Evolutionary conservation across 2,329 filamentous ascomycete species (phyloP).

Genomic region (Periconia sp.): DNA sequence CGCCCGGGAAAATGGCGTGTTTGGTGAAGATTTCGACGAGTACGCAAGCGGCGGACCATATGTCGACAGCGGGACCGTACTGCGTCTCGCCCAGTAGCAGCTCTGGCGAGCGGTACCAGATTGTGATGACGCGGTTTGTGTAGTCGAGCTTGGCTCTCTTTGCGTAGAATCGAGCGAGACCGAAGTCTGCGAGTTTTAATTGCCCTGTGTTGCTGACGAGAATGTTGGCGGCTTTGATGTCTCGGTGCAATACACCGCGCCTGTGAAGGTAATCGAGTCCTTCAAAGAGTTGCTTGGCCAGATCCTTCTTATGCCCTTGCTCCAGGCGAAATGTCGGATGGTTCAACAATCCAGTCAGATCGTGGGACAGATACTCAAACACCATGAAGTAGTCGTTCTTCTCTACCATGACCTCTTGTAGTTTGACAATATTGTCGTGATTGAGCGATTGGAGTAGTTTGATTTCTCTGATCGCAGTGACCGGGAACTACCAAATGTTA

Average conservation of each 20-base stretch:
- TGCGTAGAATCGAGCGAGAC: slow-evolving; percentile 91
- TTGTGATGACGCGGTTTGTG: slow-evolving; percentile 97
- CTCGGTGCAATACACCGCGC: slow-evolving; percentile 89
- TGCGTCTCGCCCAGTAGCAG: slow-evolving; percentile 89
- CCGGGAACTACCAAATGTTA: slow-evolving; percentile 63
- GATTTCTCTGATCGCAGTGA: slow-evolving; percentile 88
- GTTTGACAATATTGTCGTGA: slow-evolving; percentile 77
- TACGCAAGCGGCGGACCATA: slow-evolving; percentile 97
- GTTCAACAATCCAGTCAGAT: slow-evolving; percentile 91
- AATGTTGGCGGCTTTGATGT: slow-evolving; percentile 98
- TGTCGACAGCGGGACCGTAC: slow-evolving; percentile 94
- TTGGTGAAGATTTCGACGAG: slow-evolving; percentile 95
- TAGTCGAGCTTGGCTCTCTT: slow-evolving; percentile 92
- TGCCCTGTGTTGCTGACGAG: slow-evolving; percentile 86
- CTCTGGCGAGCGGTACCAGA: slow-evolving; percentile 97
- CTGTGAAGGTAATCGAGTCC: slow-evolving; percentile 92
- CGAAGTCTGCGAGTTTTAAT: slow-evolving; percentile 93
- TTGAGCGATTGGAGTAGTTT: slow-evolving; percentile 86
- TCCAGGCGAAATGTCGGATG: slow-evolving; percentile 90
- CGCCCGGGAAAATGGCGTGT: slow-evolving; percentile 91
- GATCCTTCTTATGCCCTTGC: slow-evolving; percentile 83
- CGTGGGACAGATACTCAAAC: slow-evolving; percentile 96
- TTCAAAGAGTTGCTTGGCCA: slow-evolving; percentile 90
- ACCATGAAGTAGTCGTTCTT: slow-evolving; percentile 99
- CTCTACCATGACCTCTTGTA: slow-evolving; percentile 96